Base-by-base conservation (phyloP, 192 early-diverging fungal species). In the Diversispora epigaea region DNA sequence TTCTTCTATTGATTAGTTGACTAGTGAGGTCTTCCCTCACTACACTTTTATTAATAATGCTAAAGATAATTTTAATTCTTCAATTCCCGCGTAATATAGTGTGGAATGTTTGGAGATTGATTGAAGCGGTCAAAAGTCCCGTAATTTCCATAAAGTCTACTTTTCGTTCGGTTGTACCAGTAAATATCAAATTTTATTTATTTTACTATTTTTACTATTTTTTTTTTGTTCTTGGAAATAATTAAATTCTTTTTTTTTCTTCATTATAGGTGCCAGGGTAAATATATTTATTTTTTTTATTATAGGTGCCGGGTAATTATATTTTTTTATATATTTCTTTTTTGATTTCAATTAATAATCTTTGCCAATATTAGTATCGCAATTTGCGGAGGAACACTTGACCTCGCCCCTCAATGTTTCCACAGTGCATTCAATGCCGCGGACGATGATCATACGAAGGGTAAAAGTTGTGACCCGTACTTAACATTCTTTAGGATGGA, bases 21-120 rank as follows among this genome's bases (percentile, higher is more conserved):
- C 25, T 32, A 32, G 25, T 2, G 2, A n/a, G n/a, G n/a, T n/a
- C n/a, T n/a, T n/a, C 25, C 2, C 2, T 32, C 25, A 32, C 0
- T 32, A 32, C 25, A 32, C n/a, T 32, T 32, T 32, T 32, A 32
- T 32, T 32, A 2, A 32, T 32, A 32, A 32, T 1, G 25, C 25
- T 32, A 32, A 32, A 32, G 25, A 32, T 32, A 32, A 32, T 32
- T 32, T 32, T 32, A 32, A 32, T 32, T 1, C 25, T 32, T 50
- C 49, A 12, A 50, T 50, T 50, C 6, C 6, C 14, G 11, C 10
- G 50, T 54, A 17, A 4, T 17, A 14, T 11, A 54, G 50, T 44
- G 12, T 74, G 72, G 72, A 74, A 74, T 47, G 15, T 74, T 46
- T 74, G 44, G n/a, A 32, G 72, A 22, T 50, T 74, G 72, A 22